Conservation (phyloP, 306 rosid genomes). For the Trifolium fragiferum region DNA sequence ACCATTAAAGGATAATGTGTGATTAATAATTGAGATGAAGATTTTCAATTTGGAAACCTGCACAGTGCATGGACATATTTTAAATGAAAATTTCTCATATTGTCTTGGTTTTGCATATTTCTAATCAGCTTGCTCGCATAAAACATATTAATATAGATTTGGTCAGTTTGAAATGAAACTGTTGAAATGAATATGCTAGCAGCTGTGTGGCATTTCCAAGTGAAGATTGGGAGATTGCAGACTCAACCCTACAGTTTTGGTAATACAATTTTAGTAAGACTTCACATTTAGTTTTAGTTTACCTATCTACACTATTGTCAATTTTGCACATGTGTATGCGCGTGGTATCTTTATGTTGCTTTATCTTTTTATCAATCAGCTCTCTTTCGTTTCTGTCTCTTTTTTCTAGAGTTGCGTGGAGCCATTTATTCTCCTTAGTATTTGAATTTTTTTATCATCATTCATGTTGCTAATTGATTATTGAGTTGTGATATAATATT, state of each 20-base stretch:
- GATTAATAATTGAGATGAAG: slow-evolving; percentile 23
- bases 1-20: slow-evolving; percentile 25
- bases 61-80: slow-evolving; percentile 35
- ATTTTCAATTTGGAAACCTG: slow-evolving; percentile 36
- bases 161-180: slow-evolving; percentile 39
- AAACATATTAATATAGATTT: slow-evolving; percentile 38
- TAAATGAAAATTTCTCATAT: neutral
- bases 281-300: slow-evolving; percentile 29
- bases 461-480: slow-evolving; percentile 35
- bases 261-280: slow-evolving; percentile 47
- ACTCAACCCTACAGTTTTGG: slow-evolving; percentile 95
- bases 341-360: slow-evolving; percentile 28
- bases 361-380: neutral
- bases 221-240: slow-evolving; percentile 98
- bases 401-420: slow-evolving; percentile 1
- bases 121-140: slow-evolving; percentile 36
- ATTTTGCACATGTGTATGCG: slow-evolving; percentile 36
- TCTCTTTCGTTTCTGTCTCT: slow-evolving; percentile 21
- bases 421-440: slow-evolving; percentile 6
- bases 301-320: slow-evolving; percentile 24
- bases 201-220: slow-evolving; percentile 93
- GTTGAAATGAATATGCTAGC: slow-evolving; percentile 47
- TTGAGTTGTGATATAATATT: slow-evolving; percentile 9
- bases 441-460: slow-evolving; percentile 16
- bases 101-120: slow-evolving; percentile 23